phyloP scores from a whole-genome alignment of 2,329 filamentous ascomycete genomes.

The Mariannaea elegans region DNA sequence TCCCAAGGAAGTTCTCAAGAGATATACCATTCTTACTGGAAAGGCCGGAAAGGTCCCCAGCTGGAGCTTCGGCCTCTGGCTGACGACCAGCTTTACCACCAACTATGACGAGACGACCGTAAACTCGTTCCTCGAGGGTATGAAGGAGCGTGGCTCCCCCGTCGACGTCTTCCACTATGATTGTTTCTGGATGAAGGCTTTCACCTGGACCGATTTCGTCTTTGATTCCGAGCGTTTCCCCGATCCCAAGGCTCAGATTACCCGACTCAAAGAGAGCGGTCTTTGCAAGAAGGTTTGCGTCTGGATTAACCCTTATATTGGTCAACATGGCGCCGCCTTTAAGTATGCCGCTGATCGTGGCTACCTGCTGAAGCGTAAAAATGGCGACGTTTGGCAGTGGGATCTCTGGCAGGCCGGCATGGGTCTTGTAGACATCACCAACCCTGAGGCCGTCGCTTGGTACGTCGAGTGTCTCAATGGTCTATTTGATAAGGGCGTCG shows the following conservation, averaged over 20 bases:
- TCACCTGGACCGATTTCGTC: slow-evolving; percentile 79
- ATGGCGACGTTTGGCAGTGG: slow-evolving; percentile 79
- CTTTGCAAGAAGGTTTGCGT: slow-evolving; percentile 73
- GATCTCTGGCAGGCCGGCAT: slow-evolving; percentile 82
- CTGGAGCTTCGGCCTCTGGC: slow-evolving; percentile 81
- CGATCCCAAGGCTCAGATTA: slow-evolving; percentile 71
- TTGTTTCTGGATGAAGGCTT: slow-evolving; percentile 81
- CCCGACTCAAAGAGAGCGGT: slow-evolving; percentile 69
- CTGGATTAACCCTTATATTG: slow-evolving; percentile 81
- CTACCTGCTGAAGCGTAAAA: slow-evolving; percentile 74
- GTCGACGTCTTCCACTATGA: slow-evolving; percentile 81
- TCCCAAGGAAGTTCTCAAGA: slow-evolving; percentile 75
- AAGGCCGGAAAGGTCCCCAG: slow-evolving; percentile 70
- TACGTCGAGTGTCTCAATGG: slow-evolving; percentile 68
- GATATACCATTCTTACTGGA: slow-evolving; percentile 75
- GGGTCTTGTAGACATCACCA: slow-evolving; percentile 79
- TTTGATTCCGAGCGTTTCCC: slow-evolving; percentile 76
- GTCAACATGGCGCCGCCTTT: slow-evolving; percentile 74
- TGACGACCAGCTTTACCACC: slow-evolving; percentile 80
- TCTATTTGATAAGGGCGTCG: slow-evolving; percentile 74
- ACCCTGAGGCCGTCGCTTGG: slow-evolving; percentile 73
- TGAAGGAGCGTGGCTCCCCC: slow-evolving; percentile 70
- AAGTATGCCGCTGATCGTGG: slow-evolving; percentile 70
- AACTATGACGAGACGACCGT: slow-evolving; percentile 77
- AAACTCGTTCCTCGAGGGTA: slow-evolving; percentile 72